phyloP scores from a whole-genome alignment of 2,329 filamentous ascomycete species.

The Fusarium sp. region DNA sequence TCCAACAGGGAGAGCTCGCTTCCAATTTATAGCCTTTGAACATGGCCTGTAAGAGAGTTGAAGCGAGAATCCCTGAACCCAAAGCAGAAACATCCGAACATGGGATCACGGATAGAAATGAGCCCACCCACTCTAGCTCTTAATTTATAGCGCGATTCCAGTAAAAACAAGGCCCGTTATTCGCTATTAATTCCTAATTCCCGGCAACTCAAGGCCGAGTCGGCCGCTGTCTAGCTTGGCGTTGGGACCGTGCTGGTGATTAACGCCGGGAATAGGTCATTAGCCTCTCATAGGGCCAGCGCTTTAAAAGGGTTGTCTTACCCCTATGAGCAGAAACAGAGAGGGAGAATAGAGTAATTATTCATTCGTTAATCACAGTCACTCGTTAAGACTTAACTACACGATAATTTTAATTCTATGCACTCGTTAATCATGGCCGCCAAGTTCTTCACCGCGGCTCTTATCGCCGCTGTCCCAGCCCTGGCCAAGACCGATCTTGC shows the following conservation, averaged over 20 bases:
- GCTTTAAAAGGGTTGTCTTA: conserved; percentile 27
- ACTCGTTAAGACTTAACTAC: conserved; percentile 6
- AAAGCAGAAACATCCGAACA: conserved; percentile 27
- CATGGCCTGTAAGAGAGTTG: background rate
- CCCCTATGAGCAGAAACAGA: background rate
- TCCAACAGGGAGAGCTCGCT: background rate
- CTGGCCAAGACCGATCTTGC: conserved; percentile 59
- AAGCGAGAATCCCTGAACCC: background rate
- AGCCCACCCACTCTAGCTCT: conserved; percentile 3
- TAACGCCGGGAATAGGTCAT: conserved; percentile 21
- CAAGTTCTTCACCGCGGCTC: conserved; percentile 43
- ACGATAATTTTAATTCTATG: background rate
- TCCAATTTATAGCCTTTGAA: background rate
- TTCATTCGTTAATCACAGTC: conserved; percentile 10
- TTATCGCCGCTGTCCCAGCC: conserved; percentile 50
- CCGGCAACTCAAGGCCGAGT: conserved; percentile 18
- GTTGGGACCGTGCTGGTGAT: conserved; percentile 19
- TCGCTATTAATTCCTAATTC: background rate
- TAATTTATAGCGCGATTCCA: background rate
- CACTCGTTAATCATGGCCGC: conserved; percentile 44
- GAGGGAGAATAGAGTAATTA: background rate
- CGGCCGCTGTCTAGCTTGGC: conserved; percentile 9
- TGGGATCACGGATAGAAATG: conserved; percentile 13
- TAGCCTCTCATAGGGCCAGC: conserved; percentile 4
- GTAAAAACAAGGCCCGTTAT: background rate